Evolutionary conservation across 2,329 filamentous ascomycete genomes (phyloP).

Genomic region (Aureobasidium leucospermi): DNA sequence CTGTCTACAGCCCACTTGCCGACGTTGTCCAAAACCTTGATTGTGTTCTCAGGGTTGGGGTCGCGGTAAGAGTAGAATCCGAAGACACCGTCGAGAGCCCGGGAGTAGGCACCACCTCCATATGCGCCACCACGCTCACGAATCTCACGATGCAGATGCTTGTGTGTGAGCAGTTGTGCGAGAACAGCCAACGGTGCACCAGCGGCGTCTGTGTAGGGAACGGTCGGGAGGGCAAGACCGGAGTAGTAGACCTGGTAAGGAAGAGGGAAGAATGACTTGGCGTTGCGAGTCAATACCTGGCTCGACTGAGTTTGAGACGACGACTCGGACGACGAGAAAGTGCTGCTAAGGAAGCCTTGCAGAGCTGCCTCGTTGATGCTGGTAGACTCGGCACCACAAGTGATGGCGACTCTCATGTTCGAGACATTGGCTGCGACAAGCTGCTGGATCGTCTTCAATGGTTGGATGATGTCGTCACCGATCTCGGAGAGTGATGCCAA

Average conservation of each 20-base stretch:
- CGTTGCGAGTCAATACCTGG: constrained; percentile 27
- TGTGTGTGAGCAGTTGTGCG: constrained; percentile 87
- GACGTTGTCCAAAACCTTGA: constrained; percentile 75
- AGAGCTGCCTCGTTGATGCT: constrained; percentile 63
- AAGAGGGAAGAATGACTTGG: constrained; percentile 82
- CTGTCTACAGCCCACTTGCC: constrained; percentile 78
- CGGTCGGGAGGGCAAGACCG: constrained; percentile 71
- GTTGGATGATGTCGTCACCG: constrained; percentile 41
- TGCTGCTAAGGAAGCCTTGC: constrained; percentile 54
- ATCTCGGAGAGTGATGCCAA: constrained; percentile 71
- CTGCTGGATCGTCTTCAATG: constrained; percentile 77
- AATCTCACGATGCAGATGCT: constrained; percentile 94
- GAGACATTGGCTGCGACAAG: constrained; percentile 61
- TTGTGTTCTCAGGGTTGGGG: constrained; percentile 83
- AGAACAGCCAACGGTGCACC: constrained; percentile 81
- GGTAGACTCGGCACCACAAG: constrained; percentile 71
- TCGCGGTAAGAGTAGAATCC: constrained; percentile 96
- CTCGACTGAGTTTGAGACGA: constrained; percentile 8
- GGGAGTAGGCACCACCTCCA: constrained; percentile 80
- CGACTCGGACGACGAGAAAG: constrained; percentile 10
- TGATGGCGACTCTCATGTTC: constrained; percentile 71
- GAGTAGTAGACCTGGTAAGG: constrained; percentile 98
- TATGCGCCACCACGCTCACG: constrained; percentile 97
- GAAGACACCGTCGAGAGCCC: constrained; percentile 74
- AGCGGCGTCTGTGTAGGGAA: constrained; percentile 68